Percentiles rank a stretch among this genome's conserved stretches.
Conservation (phyloP, 2,329 filamentous ascomycete genomes). For the Talaromyces sp. region DNA sequence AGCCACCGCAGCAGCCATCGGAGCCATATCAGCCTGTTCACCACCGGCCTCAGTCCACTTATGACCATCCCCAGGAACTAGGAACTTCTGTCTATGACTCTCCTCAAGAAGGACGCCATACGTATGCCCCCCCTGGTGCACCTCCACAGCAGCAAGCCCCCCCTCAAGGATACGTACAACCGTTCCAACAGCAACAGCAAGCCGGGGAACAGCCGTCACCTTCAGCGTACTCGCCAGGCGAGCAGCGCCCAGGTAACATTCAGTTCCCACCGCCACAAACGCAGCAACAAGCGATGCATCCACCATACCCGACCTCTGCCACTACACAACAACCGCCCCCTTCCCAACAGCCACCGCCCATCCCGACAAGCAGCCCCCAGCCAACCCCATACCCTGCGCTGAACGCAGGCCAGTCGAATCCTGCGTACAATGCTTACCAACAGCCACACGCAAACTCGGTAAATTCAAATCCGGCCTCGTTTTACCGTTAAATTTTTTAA, state of each 20-base stretch:
- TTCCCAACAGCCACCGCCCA: conserved; percentile 25
- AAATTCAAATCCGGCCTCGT: conserved; percentile 33
- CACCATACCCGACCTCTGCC: conserved; percentile 27
- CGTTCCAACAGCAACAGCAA: conserved; percentile 22
- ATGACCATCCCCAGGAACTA: conserved; percentile 69
- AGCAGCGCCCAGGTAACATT: conserved; percentile 17
- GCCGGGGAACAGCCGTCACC: conserved; percentile 28
- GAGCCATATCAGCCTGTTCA: conserved; percentile 38
- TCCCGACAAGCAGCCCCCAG: conserved; percentile 25
- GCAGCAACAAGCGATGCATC: conserved; percentile 22
- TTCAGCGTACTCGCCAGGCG: conserved; percentile 34
- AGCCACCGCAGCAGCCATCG: conserved; percentile 20
- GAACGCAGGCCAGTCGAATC: conserved; percentile 20
- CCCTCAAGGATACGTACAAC: conserved; percentile 8
- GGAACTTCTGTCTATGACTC: conserved; percentile 74
- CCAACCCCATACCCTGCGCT: conserved; percentile 29
- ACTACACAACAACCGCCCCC: conserved; percentile 24
- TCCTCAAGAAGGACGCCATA: conserved; percentile 49
- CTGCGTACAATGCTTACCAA: conserved; percentile 33
- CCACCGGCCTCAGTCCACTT: conserved; percentile 62
- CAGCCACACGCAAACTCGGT: conserved; percentile 24
- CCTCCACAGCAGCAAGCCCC: conserved; percentile 17
- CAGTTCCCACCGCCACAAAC: conserved; percentile 13
- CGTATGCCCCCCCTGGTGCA: conserved; percentile 23
- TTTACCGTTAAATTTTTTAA: conserved; percentile 26